Base-by-base conservation (phyloP, 148 eudicot species). In the Rhododendron henanense region DNA sequence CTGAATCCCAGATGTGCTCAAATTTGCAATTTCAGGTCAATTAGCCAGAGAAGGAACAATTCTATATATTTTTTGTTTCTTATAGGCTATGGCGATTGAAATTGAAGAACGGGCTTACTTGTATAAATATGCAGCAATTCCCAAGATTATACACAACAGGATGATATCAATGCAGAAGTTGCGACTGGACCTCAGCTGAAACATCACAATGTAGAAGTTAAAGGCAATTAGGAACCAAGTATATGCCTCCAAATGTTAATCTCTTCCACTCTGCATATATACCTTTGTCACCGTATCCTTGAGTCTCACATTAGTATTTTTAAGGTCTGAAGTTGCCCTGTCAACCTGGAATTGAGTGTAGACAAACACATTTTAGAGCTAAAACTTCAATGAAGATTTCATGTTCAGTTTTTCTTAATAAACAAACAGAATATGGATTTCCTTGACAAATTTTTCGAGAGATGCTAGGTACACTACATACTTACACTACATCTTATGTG, bases 131-230 rank as follows among this genome's bases (percentile, higher is more conserved):
- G 89, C 88, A 80, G 94, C 96, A 78, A 94, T 92, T 37, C 96
- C 94, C 35, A 94, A 86, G 81, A 94, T 91, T 69, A 94, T 55
- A 79, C 90, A 89, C 79, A 94, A 39, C 85, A 92, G 92, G 74
- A 91, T 83, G 79, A 93, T 90, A 76, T 93, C 96, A 25, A 92
- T 87, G 90, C 96, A 92, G 86, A 94, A 94, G 85, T 94, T 94
- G 84, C 93, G 94, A 87, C 93, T 94, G 76, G 93, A 90, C 67
- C 96, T 89, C 86, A 91, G 91, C 96, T 94, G 93, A 84, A 90
- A 88, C 9, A 84, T 23, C 21, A 83, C 39, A 74, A 71, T 48
- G 19, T 45, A 71, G 61, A 53, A 16, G 15, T 63, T 0, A 8
- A 45, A 80, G 41, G 13, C 13, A 77, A 84, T 18, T 15, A 21